These are phyloP conservation scores for Fusarium denticulatum DNA, from an alignment of 2,329 filamentous ascomycete species.

Conservation along the genomic window DNA sequence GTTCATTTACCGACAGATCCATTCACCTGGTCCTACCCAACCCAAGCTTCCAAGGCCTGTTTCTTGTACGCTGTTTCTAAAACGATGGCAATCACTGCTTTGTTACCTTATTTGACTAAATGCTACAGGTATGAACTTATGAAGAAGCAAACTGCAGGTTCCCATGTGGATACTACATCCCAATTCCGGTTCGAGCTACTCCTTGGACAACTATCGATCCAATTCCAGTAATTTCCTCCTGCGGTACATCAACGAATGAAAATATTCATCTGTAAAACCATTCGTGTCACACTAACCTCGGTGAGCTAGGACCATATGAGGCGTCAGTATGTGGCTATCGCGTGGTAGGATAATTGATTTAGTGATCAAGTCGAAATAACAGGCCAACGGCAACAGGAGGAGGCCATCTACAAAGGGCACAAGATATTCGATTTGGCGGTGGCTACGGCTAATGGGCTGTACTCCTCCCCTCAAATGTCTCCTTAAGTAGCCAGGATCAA, in stretches of 20 bases:
- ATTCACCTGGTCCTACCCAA: background rate
- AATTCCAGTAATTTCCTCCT: background rate
- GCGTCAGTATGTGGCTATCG: background rate
- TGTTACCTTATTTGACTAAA: background rate
- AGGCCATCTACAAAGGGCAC: background rate
- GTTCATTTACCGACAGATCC: slow-evolving; percentile 18
- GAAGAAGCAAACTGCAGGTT: background rate
- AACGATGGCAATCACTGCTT: background rate
- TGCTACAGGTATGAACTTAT: background rate
- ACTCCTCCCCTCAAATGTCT: background rate
- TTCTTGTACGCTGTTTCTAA: background rate
- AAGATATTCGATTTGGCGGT: background rate
- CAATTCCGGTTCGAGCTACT: background rate
- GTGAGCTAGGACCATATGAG: background rate
- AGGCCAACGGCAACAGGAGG: background rate
- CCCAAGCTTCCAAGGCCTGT: background rate
- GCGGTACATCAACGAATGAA: background rate
- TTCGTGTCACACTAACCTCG: background rate
- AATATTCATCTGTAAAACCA: background rate
- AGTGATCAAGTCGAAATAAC: background rate
- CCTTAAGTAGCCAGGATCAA: background rate
- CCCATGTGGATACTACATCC: background rate
- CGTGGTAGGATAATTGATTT: background rate
- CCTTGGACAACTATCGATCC: background rate
- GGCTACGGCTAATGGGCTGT: too few species aligned